Conservation (phyloP, 2,329 filamentous ascomycete species). For the Sporothrix pseudoabietina region DNA sequence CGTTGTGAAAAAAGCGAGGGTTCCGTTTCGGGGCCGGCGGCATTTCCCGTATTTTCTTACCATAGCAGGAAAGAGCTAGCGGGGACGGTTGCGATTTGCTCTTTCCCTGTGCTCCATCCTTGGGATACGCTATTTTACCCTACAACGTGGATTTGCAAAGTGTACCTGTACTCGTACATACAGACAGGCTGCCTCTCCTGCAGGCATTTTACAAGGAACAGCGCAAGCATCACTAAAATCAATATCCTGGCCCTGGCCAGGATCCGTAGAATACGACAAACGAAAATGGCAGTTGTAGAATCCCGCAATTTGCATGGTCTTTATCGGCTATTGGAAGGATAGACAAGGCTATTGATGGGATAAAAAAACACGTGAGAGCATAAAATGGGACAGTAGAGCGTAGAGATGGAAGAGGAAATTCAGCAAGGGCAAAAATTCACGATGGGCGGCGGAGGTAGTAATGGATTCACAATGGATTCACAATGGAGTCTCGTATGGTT, state of each 20-base stretch:
- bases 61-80: conserved; percentile 4
- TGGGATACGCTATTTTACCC: neutral
- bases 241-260: neutral
- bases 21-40: neutral
- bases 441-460: neutral
- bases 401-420: neutral
- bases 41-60: conserved; percentile 22
- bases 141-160: neutral
- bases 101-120: neutral
- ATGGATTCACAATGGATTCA: neutral
- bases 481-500: neutral
- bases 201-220: neutral
- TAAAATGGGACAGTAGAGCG: too few relatives aligned
- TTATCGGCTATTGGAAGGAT: neutral
- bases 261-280: neutral
- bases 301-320: neutral
- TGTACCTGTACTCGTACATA: neutral
- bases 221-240: neutral
- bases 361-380: neutral
- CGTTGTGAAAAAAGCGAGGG: neutral
- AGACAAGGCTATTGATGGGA: neutral
- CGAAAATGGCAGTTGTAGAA: neutral
- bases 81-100: neutral
- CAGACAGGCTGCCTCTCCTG: neutral
- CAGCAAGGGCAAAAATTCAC: neutral